Base-by-base conservation (phyloP, 192 early-diverging fungal genomes). In the Entrophospora sp. region DNA sequence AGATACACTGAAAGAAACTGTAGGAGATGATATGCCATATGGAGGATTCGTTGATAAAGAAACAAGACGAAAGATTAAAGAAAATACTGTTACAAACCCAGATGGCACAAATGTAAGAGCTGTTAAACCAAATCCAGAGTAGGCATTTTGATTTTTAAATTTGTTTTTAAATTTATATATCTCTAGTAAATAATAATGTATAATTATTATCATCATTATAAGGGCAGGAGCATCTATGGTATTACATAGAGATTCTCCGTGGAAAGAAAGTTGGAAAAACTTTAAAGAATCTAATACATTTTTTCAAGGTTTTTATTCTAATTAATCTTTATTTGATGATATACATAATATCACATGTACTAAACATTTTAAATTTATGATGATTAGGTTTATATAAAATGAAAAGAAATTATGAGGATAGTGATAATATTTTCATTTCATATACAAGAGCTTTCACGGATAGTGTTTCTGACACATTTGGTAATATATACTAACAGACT, bases 211-310 rank as follows among this genome's bases (percentile, higher is more conserved):
- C n/a, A n/a, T 46, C 16, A 16, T 60, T 27, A 36, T 34, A 58
- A 82, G 80, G 53, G 89, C 89, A 40, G 89, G 89, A 44, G 77
- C 83, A 25, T 81, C 84, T 38, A 83, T 95, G 42, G 87, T 94
- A 13, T 63, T 94, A 42, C 91, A 96, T 79, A 87, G 92, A 81
- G 85, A 91, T 61, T 85, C 90, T 55, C 84, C 81, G 62, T 87
- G 89, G 85, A 91, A 91, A 72, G 88, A 88, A 77, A 85, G 84
- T 69, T 99, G 96, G 96, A 81, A 84, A 28, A 88, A 87, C 55
- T 95, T 97, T 75, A 93, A 92, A 77, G 90, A 92, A 53, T 87
- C 83, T 46, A 91, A 80, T 79, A 83, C 90, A 38, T 71, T 99
- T 28, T 87, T 91, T 73, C 89, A 94, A 73, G 84, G 86, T 71